A percentile compares a stretch with the other conserved stretches of the same genome.
These are phyloP conservation scores for Colletotrichum karsti DNA, from an alignment of 2,329 filamentous ascomycete species.

Conservation along the genomic window DNA sequence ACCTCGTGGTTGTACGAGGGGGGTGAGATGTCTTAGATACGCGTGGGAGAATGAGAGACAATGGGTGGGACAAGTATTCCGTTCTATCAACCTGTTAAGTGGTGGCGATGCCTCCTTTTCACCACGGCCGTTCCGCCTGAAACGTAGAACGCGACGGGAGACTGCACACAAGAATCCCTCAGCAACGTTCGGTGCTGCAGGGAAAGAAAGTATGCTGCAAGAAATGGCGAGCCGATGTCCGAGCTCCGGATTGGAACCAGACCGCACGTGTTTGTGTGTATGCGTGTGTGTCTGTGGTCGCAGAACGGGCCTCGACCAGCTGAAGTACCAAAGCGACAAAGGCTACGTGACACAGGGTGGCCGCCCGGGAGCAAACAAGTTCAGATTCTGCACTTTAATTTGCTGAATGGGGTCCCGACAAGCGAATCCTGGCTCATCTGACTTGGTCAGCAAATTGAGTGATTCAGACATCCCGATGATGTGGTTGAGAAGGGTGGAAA, in stretches of 20 bases:
- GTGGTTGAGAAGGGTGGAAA: not conserved
- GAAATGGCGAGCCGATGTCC: not conserved
- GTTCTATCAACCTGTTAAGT: not conserved
- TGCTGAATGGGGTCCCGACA: conserved; percentile 12
- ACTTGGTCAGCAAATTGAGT: conserved; percentile 22
- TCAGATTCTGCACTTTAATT: conserved; percentile 22
- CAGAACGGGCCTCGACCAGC: conserved; percentile 9
- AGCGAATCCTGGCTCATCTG: conserved; percentile 25
- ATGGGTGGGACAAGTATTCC: not conserved
- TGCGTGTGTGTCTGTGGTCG: not conserved
- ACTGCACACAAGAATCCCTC: not conserved
- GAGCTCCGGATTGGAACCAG: not conserved
- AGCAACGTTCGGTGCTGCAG: conserved; percentile 4
- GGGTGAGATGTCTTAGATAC: conserved; percentile 12
- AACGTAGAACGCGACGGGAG: conserved; percentile 9
- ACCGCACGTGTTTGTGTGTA: not conserved
- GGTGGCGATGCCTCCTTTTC: not conserved
- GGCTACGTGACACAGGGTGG: not conserved
- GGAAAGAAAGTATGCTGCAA: not conserved
- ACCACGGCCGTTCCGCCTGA: conserved; percentile 1
- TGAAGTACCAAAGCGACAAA: conserved; percentile 1
- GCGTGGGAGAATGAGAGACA: conserved; percentile 15
- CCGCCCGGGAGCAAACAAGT: conserved; percentile 1
- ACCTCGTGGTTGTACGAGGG: not conserved
- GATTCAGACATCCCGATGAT: conserved; percentile 18